These are phyloP conservation scores for Aspergillus neoniger DNA, from an alignment of 2,329 filamentous ascomycete genomes.

Conservation along the genomic window DNA sequence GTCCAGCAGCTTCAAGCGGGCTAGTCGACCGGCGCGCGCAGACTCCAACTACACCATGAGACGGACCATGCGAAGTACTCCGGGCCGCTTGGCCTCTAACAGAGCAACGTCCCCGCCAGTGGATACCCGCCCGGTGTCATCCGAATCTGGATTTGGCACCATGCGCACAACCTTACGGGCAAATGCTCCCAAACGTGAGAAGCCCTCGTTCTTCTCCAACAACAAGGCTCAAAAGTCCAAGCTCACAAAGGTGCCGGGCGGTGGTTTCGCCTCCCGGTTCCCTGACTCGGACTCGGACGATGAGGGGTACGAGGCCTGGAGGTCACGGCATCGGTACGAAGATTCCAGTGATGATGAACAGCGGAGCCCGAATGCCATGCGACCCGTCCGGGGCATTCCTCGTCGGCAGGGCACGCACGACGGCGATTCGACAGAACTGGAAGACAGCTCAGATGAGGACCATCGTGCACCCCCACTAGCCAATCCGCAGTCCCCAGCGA, in stretches of 20 bases:
- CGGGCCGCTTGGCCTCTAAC: constrained; percentile 35
- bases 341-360: constrained; percentile 70
- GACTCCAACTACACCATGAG: constrained; percentile 64
- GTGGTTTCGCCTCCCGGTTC: constrained; percentile 52
- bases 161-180: constrained; percentile 53
- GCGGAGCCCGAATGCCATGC: constrained; percentile 39
- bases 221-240: constrained; percentile 38
- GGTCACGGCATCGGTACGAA: constrained; percentile 56
- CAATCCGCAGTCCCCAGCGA: constrained; percentile 4
- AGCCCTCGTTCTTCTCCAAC: constrained; percentile 44
- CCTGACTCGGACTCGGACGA: constrained; percentile 67
- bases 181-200: constrained; percentile 47
- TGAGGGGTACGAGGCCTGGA: constrained; percentile 49
- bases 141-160: constrained; percentile 43
- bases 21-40: constrained; percentile 50
- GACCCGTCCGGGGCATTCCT: constrained; percentile 62
- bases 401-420: constrained; percentile 60
- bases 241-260: constrained; percentile 26
- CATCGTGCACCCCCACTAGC: constrained; percentile 22
- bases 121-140: constrained; percentile 51
- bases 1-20: constrained; percentile 76
- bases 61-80: constrained; percentile 67
- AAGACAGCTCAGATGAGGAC: constrained; percentile 61
- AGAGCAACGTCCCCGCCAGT: constrained; percentile 63
- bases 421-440: constrained; percentile 63